Percentiles rank a stretch among this genome's conserved stretches.
These are phyloP conservation scores for Pythium inflatum DNA, from an alignment of 352 stramenopile species.

Conservation along the genomic window DNA sequence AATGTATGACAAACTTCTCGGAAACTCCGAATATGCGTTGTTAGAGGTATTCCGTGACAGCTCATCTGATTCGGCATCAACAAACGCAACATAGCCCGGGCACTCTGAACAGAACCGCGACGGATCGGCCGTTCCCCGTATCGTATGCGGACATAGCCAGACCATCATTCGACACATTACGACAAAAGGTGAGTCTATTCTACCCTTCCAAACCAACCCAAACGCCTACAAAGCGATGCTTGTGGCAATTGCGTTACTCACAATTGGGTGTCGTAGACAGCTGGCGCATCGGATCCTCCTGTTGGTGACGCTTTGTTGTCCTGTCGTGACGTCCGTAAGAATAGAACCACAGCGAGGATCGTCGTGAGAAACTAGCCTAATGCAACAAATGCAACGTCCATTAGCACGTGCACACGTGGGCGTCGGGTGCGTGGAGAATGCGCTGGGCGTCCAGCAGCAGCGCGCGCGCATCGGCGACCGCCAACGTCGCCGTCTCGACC, in stretches of 20 bases:
- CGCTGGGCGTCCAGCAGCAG: constrained; percentile 3
- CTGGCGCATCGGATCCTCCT: not conserved
- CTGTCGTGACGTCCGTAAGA: too few relatives aligned
- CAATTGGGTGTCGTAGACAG: not conserved
- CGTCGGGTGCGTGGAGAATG: constrained; percentile 17
- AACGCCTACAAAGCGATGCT: not conserved
- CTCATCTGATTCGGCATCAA: constrained; percentile 25
- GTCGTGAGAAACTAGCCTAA: too few relatives aligned
- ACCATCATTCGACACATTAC: not conserved
- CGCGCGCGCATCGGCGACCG: constrained; percentile 7
- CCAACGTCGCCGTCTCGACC: constrained; percentile 1
- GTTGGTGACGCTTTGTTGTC: not conserved
- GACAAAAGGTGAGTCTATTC: not conserved
- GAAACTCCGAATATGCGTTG: not conserved
- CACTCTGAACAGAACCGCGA: not conserved
- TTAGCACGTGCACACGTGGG: not conserved
- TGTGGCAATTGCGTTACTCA: not conserved
- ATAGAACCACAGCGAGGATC: too few relatives aligned
- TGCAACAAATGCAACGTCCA: not conserved
- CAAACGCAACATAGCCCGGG: not conserved
- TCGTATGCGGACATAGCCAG: not conserved
- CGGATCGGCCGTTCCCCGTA: not conserved
- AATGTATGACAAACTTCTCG: not conserved
- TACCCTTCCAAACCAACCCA: not conserved
- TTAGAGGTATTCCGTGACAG: constrained; percentile 12